Conservation (phyloP, 78 protist genomes). For the Paratrimastix pyriformis region DNA sequence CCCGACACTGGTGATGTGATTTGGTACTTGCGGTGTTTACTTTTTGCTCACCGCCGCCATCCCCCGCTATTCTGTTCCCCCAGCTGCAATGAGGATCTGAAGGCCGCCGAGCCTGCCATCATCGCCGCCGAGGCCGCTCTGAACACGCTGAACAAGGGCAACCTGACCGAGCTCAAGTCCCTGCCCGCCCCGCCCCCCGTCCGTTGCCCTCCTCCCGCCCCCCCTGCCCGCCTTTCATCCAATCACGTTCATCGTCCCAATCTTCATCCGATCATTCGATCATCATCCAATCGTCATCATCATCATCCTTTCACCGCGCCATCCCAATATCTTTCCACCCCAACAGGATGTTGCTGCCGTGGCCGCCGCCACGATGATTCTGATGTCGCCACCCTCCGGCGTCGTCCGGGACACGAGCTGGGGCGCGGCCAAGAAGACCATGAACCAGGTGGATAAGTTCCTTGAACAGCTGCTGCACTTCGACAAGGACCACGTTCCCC, state of each 20-base stretch:
- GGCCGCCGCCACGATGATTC: constrained; percentile 32
- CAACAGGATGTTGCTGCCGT: constrained; percentile 26
- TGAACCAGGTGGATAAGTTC: constrained; percentile 45
- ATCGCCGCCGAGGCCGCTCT: constrained; percentile 61
- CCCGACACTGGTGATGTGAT: too few species aligned
- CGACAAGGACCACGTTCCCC: constrained; percentile 60
- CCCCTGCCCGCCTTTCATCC: too few species aligned
- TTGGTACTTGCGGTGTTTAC: too few species aligned
- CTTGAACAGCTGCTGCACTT: constrained; percentile 19
- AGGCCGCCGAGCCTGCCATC: constrained; percentile 61
- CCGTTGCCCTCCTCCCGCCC: too few species aligned
- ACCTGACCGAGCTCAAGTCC: constrained; percentile 53
- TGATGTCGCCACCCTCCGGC: constrained; percentile 25
- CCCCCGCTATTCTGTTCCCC: too few species aligned
- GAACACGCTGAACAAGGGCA: constrained; percentile 44
- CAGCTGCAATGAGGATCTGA: constrained; percentile 47
- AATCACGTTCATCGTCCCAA: too few species aligned
- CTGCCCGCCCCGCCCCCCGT: constrained; percentile 58
- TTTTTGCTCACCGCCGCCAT: too few species aligned
- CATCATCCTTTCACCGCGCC: too few species aligned
- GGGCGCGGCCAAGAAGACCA: constrained; percentile 51
- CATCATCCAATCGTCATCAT: too few species aligned
- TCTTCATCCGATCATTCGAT: too few species aligned
- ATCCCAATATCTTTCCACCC: too few species aligned
- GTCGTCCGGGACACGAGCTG: constrained; percentile 33